Evolutionary conservation across 78 protist species (phyloP).

Genomic region (Polysphondylium violaceum): DNA sequence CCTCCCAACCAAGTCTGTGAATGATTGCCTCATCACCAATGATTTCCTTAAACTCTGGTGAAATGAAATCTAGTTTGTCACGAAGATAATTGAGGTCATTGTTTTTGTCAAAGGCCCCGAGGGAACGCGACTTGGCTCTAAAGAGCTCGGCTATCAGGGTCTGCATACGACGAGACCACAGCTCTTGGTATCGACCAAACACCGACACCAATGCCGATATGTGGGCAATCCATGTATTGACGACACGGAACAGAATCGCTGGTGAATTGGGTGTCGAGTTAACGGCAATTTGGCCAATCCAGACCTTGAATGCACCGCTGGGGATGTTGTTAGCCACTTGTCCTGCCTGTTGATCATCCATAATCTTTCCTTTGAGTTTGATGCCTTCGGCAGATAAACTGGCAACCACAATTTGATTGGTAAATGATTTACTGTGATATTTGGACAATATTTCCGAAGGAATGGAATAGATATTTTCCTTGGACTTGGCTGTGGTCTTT

Average conservation of each 20-base stretch:
- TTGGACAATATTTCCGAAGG: conserved; percentile 47
- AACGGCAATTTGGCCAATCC: conserved; percentile 23
- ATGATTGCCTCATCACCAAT: conserved; percentile 76
- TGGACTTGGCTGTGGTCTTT: background rate
- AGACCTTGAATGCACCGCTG: conserved; percentile 23
- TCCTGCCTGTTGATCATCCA: background rate
- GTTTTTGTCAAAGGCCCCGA: background rate
- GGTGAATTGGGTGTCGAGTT: conserved; percentile 59
- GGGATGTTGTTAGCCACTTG: background rate
- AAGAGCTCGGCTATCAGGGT: conserved; percentile 47
- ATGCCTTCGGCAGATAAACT: conserved; percentile 34
- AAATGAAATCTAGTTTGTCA: conserved; percentile 47
- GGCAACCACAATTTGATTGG: conserved; percentile 9
- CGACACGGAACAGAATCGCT: conserved; percentile 41
- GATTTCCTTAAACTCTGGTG: conserved; percentile 78
- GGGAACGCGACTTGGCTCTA: conserved; percentile 7
- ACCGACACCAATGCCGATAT: conserved; percentile 27
- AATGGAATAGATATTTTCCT: conserved; percentile 16
- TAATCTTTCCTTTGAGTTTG: conserved; percentile 25
- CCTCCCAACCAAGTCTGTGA: conserved; percentile 72
- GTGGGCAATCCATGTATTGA: conserved; percentile 54
- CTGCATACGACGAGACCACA: conserved; percentile 66
- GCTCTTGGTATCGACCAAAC: conserved; percentile 47
- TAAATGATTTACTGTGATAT: conserved; percentile 37
- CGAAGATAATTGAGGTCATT: no score